phyloP scores from a whole-genome alignment of 306 rosid genomes.

The Inga leiocalycina region DNA sequence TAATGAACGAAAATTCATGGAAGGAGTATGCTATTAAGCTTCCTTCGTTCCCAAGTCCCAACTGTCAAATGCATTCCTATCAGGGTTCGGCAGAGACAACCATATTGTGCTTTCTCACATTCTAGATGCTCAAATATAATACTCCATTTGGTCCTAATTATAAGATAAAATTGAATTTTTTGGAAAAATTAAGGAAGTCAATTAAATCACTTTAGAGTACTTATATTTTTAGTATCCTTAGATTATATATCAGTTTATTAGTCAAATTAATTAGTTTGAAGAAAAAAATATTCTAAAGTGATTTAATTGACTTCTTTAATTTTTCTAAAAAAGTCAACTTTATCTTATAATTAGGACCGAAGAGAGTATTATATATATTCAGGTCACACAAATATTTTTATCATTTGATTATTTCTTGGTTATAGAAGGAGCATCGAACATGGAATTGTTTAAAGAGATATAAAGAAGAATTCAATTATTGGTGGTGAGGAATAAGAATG shows the following conservation, averaged over 20 bases:
- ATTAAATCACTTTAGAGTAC: too few relatives aligned
- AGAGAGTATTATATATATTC: neutral
- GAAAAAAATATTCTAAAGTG: too few relatives aligned
- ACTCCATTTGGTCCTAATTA: neutral
- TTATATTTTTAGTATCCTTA: too few relatives aligned
- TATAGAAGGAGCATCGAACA: neutral
- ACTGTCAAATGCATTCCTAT: slow-evolving; percentile 23
- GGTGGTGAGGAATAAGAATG: slow-evolving; percentile 12
- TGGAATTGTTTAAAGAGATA: neutral
- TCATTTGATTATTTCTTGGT: neutral
- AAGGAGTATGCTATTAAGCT: slow-evolving; percentile 19
- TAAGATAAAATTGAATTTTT: too few relatives aligned
- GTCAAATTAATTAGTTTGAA: too few relatives aligned
- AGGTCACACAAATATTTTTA: neutral
- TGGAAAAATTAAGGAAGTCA: too few relatives aligned
- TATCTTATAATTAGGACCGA: too few relatives aligned
- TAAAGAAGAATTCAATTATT: neutral
- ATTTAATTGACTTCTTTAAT: too few relatives aligned
- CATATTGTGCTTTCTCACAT: neutral
- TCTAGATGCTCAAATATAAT: slow-evolving; percentile 7
- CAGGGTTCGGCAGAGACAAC: slow-evolving; percentile 36
- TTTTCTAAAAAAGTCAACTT: too few relatives aligned
- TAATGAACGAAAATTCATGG: neutral
- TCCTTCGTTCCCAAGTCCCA: slow-evolving; percentile 13
- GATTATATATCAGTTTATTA: too few relatives aligned